Evolutionary conservation across 208 protist genomes (phyloP).

Genomic region (Leishmania lainsoni): DNA sequence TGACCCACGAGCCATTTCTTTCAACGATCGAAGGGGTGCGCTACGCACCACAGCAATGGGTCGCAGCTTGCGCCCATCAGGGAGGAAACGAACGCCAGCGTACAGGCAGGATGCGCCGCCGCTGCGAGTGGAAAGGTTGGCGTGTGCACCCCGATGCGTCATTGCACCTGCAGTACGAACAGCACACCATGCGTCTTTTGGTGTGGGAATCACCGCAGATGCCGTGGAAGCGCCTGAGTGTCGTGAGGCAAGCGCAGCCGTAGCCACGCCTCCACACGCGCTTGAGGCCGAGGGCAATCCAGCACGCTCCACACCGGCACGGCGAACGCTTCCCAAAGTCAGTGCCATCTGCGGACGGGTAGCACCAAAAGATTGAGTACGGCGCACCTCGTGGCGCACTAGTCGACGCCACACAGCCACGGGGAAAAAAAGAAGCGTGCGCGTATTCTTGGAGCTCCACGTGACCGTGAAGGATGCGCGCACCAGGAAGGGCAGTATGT

Average conservation of each 20-base stretch:
- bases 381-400: conserved; percentile 46
- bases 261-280: neutral
- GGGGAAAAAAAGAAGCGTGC: conserved; percentile 60
- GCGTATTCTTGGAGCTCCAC: conserved; percentile 52
- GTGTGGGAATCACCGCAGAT: too few relatives aligned
- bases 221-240: neutral
- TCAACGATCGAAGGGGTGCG: conserved; percentile 26
- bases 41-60: conserved; percentile 65
- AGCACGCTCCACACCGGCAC: neutral
- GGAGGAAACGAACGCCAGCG: conserved; percentile 56
- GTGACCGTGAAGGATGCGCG: conserved; percentile 62
- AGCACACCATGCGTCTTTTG: neutral
- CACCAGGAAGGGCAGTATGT: conserved; percentile 64
- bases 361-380: neutral
- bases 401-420: conserved; percentile 52
- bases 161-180: neutral
- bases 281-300: neutral
- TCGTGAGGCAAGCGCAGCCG: neutral
- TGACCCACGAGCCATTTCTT: conserved; percentile 21
- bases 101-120: conserved; percentile 36
- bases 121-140: conserved; percentile 6
- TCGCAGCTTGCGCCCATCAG: conserved; percentile 68
- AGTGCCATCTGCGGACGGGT: neutral
- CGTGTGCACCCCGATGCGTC: conserved; percentile 1
- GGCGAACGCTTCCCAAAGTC: neutral